phyloP scores from a whole-genome alignment of 495 filamentous ascomycete species.

The Cercophora scortea region DNA sequence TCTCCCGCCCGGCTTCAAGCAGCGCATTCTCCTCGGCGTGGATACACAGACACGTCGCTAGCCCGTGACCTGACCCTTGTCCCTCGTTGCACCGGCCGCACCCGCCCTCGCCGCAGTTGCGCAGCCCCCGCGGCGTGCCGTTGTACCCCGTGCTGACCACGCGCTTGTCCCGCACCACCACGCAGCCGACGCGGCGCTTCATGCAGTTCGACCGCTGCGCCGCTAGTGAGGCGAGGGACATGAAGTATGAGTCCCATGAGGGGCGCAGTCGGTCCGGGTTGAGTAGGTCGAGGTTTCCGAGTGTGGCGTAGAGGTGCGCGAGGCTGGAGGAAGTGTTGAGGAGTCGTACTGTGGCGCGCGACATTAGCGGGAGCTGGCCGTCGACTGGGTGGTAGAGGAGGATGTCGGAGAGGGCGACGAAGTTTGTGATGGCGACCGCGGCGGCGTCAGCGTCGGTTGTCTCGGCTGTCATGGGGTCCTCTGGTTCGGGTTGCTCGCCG shows the following conservation, averaged over 20 bases:
- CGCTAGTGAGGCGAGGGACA: slow-evolving; percentile 86
- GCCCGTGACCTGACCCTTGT: slow-evolving; percentile 59
- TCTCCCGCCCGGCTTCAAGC: slow-evolving; percentile 85
- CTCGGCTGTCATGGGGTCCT: not conserved
- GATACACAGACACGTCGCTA: slow-evolving; percentile 85
- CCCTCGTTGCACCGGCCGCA: slow-evolving; percentile 75
- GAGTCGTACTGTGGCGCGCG: slow-evolving; percentile 72
- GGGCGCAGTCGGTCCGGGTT: slow-evolving; percentile 76
- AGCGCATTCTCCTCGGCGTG: slow-evolving; percentile 97
- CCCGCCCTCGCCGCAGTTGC: slow-evolving; percentile 89
- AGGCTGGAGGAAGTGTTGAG: slow-evolving; percentile 75
- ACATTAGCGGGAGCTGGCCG: slow-evolving; percentile 64
- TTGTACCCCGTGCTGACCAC: slow-evolving; percentile 98
- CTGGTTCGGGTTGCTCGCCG: slow-evolving; percentile 1
- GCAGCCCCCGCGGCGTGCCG: slow-evolving; percentile 78
- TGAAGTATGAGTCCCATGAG: slow-evolving; percentile 98
- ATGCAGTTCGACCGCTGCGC: slow-evolving; percentile 94
- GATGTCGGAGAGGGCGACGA: slow-evolving; percentile 66
- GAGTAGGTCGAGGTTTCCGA: slow-evolving; percentile 63
- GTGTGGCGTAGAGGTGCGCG: slow-evolving; percentile 55
- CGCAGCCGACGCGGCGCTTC: slow-evolving; percentile 92
- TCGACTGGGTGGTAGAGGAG: slow-evolving; percentile 62
- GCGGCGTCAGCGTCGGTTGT: slow-evolving; percentile 51
- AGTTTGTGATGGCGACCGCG: slow-evolving; percentile 73
- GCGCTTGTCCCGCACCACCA: slow-evolving; percentile 78